Conservation (phyloP, 495 filamentous ascomycete genomes). For the Penicillium herquei region DNA sequence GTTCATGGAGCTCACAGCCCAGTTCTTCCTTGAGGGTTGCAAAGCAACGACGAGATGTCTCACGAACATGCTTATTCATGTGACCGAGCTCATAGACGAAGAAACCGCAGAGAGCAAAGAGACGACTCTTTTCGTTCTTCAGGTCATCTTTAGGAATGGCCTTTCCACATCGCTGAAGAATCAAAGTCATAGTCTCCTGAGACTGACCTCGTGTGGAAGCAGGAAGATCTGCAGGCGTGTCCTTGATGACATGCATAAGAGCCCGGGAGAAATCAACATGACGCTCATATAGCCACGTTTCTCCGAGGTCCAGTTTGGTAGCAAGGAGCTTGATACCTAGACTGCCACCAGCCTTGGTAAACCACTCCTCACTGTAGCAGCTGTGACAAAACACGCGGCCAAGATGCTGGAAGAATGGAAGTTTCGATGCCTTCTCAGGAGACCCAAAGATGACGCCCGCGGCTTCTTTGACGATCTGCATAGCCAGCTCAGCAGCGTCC, state of each 20-base stretch:
- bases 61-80: constrained; percentile 90
- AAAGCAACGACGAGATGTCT: constrained; percentile 77
- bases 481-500: constrained; percentile 75
- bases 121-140: constrained; percentile 59
- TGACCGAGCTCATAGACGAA: constrained; percentile 86
- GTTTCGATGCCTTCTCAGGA: constrained; percentile 60
- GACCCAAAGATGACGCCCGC: constrained; percentile 80
- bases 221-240: constrained; percentile 89
- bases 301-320: constrained; percentile 76
- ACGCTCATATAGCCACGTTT: constrained; percentile 74
- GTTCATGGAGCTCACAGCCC: constrained; percentile 74
- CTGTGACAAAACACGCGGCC: constrained; percentile 83
- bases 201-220: constrained; percentile 80
- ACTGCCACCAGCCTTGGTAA: constrained; percentile 88
- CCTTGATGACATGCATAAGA: constrained; percentile 94
- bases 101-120: constrained; percentile 74
- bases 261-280: constrained; percentile 83
- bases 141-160: constrained; percentile 73
- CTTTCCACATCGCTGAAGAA: constrained; percentile 73
- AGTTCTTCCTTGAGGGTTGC: constrained; percentile 75
- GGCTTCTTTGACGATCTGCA: constrained; percentile 73
- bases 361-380: constrained; percentile 97
- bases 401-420: constrained; percentile 81
- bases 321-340: constrained; percentile 82
- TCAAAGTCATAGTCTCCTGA: constrained; percentile 73